Percentiles rank a stretch among this genome's conserved stretches.
Conservation (phyloP, 208 protist genomes). For the Trichomonas gallinae region DNA sequence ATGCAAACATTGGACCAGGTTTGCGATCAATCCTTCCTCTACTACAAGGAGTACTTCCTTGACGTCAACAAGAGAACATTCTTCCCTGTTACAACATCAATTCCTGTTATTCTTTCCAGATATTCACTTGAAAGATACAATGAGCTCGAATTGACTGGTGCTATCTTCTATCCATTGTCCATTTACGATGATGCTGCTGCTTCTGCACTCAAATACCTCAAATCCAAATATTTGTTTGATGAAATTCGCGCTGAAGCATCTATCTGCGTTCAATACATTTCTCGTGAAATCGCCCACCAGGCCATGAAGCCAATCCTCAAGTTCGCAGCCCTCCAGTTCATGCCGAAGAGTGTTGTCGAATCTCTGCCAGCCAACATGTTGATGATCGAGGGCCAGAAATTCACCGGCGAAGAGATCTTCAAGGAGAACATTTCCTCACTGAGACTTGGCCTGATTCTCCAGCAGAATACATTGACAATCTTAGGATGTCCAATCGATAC, state of each 20-base stretch:
- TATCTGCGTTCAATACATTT: background rate
- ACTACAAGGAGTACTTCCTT: background rate
- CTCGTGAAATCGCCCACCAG: background rate
- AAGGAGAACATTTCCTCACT: background rate
- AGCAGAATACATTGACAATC: background rate
- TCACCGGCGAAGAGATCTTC: background rate
- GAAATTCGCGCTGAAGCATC: background rate
- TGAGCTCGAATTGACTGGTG: background rate
- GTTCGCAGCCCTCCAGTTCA: background rate
- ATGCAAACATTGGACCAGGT: background rate
- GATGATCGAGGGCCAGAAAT: too few relatives aligned
- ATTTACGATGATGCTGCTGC: slow-evolving; percentile 16
- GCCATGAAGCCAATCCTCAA: background rate
- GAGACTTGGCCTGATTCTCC: background rate
- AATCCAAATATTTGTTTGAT: background rate
- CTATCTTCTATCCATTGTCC: background rate
- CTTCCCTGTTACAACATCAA: background rate
- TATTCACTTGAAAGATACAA: background rate
- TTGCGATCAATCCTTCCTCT: background rate
- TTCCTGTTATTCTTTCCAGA: background rate
- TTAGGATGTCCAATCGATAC: background rate
- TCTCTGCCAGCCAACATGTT: background rate
- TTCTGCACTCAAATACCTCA: background rate
- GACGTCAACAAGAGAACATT: background rate
- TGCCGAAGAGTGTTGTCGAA: background rate